Evolutionary conservation across 1,284 basidiomycete genomes (phyloP).

Genomic region (Ganoderma resinaceum): DNA sequence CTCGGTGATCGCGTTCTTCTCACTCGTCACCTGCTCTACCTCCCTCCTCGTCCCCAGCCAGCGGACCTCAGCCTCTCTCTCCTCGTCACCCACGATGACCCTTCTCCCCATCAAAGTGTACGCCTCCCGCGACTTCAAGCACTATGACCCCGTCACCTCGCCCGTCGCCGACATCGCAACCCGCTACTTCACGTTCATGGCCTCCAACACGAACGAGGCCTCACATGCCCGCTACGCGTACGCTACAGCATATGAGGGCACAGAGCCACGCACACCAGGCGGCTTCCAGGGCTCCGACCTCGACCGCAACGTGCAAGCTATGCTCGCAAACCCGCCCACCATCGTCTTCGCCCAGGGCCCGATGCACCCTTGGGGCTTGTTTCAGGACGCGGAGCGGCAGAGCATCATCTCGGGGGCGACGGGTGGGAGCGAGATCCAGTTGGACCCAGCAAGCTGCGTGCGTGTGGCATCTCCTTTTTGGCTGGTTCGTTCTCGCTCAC

Average conservation of each 20-base stretch:
- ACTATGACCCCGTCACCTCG: not conserved
- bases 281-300: conserved; percentile 6
- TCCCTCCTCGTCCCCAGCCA: not conserved
- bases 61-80: not conserved
- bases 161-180: conserved; percentile 7
- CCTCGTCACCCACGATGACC: not conserved
- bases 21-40: not conserved
- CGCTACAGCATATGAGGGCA: not conserved
- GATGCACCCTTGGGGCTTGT: conserved; percentile 9
- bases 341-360: conserved; percentile 8
- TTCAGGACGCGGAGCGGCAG: conserved; percentile 3
- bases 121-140: conserved; percentile 6
- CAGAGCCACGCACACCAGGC: not conserved
- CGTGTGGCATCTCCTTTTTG: not conserved
- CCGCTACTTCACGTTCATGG: conserved; percentile 5
- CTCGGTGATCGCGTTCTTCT: not conserved
- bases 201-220: not conserved
- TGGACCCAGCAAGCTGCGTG: conserved; percentile 2
- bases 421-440: not conserved
- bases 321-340: not conserved
- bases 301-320: not conserved
- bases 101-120: not conserved
- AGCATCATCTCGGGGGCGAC: conserved; percentile 1
- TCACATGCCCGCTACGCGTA: conserved; percentile 7
- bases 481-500: not conserved